Evolutionary conservation across 345 rosid species (phyloP).

Genomic region (Brassica cretica): DNA sequence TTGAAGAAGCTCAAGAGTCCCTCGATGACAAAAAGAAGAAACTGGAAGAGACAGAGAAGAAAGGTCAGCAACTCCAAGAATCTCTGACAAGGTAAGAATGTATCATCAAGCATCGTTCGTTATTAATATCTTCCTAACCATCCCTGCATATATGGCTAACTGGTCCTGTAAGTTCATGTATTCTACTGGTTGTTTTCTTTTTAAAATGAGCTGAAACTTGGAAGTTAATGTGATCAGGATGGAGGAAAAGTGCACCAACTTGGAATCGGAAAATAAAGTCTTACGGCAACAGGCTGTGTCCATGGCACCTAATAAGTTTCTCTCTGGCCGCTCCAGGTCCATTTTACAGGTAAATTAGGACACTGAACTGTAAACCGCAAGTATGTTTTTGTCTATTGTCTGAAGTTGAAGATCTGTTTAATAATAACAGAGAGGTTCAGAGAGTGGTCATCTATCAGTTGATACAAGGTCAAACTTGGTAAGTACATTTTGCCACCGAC

Average conservation of each 20-base stretch:
- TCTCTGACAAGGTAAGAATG: conserved; percentile 58
- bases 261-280: conserved; percentile 90
- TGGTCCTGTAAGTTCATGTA: background rate
- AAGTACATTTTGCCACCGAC: background rate
- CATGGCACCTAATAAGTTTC: conserved; percentile 83
- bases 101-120: background rate
- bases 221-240: conserved; percentile 45
- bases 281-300: conserved; percentile 89
- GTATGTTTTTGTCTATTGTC: background rate
- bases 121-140: background rate
- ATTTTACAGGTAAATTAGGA: conserved; percentile 58
- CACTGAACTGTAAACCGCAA: background rate
- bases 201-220: background rate
- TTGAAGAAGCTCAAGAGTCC: conserved; percentile 50
- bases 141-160: background rate
- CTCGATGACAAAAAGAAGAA: conserved; percentile 54
- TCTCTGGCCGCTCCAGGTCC: conserved; percentile 89
- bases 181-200: conserved; percentile 5
- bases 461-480: conserved; percentile 66
- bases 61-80: conserved; percentile 66
- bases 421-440: conserved; percentile 60
- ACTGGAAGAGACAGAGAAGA: conserved; percentile 73
- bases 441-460: conserved; percentile 58
- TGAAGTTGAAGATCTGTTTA: conserved; percentile 1
- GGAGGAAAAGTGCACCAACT: conserved; percentile 76